Base-by-base conservation (phyloP, 495 filamentous ascomycete genomes). In the Aspergillus indologenus region DNA sequence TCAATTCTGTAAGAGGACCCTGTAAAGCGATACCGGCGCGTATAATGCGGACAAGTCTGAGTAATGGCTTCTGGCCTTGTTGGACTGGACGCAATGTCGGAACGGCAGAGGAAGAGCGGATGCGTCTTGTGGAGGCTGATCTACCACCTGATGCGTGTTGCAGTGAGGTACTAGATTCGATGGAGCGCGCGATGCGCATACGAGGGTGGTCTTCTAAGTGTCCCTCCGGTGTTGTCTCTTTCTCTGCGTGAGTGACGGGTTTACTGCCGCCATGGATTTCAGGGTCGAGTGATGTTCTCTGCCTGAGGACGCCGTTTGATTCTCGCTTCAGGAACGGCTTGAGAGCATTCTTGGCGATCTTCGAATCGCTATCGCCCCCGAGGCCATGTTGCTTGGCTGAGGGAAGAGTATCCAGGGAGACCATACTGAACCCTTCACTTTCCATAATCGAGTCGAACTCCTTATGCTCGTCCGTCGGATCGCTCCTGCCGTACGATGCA, bases 391-490 rank as follows among this genome's bases (percentile, higher is more conserved):
- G 73, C 56, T 73, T 73, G 18, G 70, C 72, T 5, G 79, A 82
- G 24, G 78, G 74, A 34, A 84, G 65, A 11, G 82, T 80, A 26
- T 82, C 77, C 50, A 84, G 65, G 3, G 80, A 83, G 3, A 85
- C 75, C 82, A 85, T 85, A 34, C 78, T 85, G 54, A 85, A 84
- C 1, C 79, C 82, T 64, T 85, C 82, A 53, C 81, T 83, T 61
- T 85, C 81, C 62, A 85, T 78, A 34, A 84, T 81, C 1, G 82
- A 79, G 66, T 83, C 79, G 55, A 76, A 82, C 31, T 83, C 80
- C 51, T 69, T 60, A 45, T 79, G 74, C 14, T 79, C 71, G 31
- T 74, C 71, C 15, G 70, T 79, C 9, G 76, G 73, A 48, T 80
- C 78, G 29, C 46, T 54, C 19, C 57, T 24, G n/a, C 47, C 45